phyloP scores from a whole-genome alignment of 257 asterid genomes.

The Forsythia suspensa region DNA sequence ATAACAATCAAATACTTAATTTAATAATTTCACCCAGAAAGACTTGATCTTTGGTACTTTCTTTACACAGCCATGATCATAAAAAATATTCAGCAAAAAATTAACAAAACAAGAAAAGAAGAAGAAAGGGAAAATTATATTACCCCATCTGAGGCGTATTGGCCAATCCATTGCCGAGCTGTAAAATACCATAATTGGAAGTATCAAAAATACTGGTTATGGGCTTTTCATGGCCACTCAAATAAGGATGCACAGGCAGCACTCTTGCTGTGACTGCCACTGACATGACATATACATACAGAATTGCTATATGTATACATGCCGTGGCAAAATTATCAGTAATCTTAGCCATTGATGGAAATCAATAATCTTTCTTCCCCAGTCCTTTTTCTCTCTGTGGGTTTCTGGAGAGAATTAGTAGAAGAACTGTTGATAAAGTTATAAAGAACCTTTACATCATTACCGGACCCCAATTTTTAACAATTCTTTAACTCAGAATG shows the following conservation, averaged over 20 bases:
- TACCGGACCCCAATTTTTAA: conserved; percentile 29
- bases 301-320: conserved; percentile 24
- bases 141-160: conserved; percentile 81
- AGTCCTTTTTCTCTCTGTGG: neutral
- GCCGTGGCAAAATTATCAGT: conserved; percentile 22
- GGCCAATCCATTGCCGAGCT: conserved; percentile 78
- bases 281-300: conserved; percentile 37
- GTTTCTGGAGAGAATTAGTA: neutral
- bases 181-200: conserved; percentile 75
- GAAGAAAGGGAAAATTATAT: neutral
- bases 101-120: neutral
- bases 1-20: neutral
- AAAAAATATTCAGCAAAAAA: neutral
- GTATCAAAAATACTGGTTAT: conserved; percentile 63
- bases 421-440: neutral
- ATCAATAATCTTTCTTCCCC: conserved; percentile 11
- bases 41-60: neutral
- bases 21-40: neutral
- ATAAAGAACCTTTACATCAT: conserved; percentile 9
- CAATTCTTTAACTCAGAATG: neutral
- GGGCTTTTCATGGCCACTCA: conserved; percentile 39
- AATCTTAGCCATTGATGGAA: conserved; percentile 32
- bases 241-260: conserved; percentile 61
- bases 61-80: neutral
- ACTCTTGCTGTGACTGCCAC: conserved; percentile 35